Conservation (phyloP, 2,329 filamentous ascomycete species). For the Onygena corvina region DNA sequence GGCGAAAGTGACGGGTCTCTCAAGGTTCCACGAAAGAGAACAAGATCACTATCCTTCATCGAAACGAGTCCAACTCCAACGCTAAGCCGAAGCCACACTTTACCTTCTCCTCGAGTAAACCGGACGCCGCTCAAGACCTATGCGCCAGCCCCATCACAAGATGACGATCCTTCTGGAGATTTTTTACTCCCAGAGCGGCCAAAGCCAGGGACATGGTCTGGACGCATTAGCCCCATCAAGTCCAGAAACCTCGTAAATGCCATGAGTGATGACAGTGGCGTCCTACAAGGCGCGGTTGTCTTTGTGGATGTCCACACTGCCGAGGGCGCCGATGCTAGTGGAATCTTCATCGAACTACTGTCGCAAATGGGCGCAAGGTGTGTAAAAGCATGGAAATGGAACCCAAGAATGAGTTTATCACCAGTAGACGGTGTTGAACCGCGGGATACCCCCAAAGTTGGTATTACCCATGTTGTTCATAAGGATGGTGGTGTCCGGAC, state of each 20-base stretch:
- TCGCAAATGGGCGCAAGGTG: conserved; percentile 71
- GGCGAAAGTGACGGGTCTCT: conserved; percentile 44
- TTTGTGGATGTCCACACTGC: conserved; percentile 75
- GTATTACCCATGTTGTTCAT: conserved; percentile 79
- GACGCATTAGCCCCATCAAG: conserved; percentile 19
- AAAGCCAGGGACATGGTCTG: conserved; percentile 3
- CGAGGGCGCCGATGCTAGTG: conserved; percentile 67
- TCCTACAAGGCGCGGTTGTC: conserved; percentile 61
- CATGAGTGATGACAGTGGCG: conserved; percentile 18
- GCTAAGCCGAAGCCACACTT: conserved; percentile 18
- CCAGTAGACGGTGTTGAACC: conserved; percentile 25
- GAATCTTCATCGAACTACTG: conserved; percentile 69
- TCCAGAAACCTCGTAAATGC: conserved; percentile 20
- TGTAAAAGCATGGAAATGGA: conserved; percentile 65
- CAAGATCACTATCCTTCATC: conserved; percentile 42
- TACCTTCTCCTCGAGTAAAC: conserved; percentile 19
- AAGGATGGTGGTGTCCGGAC: conserved; percentile 76
- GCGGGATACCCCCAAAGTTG: conserved; percentile 42
- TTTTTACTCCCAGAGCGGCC: conserved; percentile 13
- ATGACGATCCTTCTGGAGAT: background rate
- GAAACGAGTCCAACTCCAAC: conserved; percentile 27
- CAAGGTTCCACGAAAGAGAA: conserved; percentile 36
- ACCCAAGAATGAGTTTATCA: conserved; percentile 39
- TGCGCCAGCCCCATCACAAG: conserved; percentile 1
- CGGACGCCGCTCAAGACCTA: conserved; percentile 11